A percentile compares a stretch with the other conserved stretches of the same genome.
Conservation (phyloP, 768 basidiomycete genomes). For the Kondoa malvinella region DNA sequence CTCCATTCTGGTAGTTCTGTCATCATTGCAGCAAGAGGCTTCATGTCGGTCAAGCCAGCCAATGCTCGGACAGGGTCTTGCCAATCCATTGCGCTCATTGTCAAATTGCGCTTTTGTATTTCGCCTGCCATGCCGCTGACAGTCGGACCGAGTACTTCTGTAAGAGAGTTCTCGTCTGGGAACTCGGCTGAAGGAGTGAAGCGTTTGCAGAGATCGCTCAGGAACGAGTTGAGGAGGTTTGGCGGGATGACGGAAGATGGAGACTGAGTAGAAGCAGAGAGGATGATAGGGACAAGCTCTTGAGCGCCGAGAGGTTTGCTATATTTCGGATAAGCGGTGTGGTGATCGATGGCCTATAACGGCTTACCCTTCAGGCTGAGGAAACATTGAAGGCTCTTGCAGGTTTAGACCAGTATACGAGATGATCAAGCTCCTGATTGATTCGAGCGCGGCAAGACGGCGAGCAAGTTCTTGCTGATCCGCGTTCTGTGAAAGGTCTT, state of each 20-base stretch:
- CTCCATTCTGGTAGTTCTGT: constrained; percentile 17
- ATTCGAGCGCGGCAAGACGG: constrained; percentile 64
- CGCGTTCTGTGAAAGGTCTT: constrained; percentile 2
- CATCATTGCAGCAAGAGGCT: constrained; percentile 59
- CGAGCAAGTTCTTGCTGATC: constrained; percentile 37
- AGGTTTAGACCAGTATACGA: constrained; percentile 75
- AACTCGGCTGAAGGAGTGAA: constrained; percentile 35
- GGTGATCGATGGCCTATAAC: constrained; percentile 38
- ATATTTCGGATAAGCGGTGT: constrained; percentile 55
- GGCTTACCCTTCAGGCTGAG: constrained; percentile 54
- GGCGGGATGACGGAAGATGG: constrained; percentile 43
- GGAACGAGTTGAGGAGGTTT: constrained; percentile 57
- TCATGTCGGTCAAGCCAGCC: constrained; percentile 60
- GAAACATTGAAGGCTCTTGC: constrained; percentile 88
- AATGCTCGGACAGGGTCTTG: constrained; percentile 66
- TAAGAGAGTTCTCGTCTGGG: constrained; percentile 54
- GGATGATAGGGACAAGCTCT: constrained; percentile 66
- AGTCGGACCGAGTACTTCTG: constrained; percentile 60
- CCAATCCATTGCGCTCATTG: constrained; percentile 41
- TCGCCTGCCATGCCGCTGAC: constrained; percentile 38
- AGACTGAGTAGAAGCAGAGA: constrained; percentile 42
- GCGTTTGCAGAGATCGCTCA: constrained; percentile 63
- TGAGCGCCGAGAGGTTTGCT: constrained; percentile 57
- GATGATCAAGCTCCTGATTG: constrained; percentile 78
- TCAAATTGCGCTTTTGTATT: constrained; percentile 5